These are phyloP conservation scores for Fusarium decemcellulare DNA, from an alignment of 2,329 filamentous ascomycete genomes.

Conservation along the genomic window DNA sequence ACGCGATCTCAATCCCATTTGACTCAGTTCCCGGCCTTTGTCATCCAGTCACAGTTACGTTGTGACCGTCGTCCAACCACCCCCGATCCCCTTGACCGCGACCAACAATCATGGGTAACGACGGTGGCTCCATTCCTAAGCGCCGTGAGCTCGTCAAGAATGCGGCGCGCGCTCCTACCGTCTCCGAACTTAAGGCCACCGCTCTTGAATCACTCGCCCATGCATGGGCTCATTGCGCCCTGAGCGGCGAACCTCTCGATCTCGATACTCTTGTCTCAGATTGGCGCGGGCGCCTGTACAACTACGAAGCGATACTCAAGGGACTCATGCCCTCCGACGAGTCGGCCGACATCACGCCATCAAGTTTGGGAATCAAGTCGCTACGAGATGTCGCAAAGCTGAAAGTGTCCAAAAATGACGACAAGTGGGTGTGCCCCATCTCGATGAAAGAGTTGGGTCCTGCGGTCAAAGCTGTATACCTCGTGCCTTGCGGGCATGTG, in stretches of 20 bases:
- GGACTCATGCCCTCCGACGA: constrained; percentile 72
- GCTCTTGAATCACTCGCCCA: constrained; percentile 88
- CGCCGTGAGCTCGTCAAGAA: constrained; percentile 97
- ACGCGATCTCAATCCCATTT: not conserved
- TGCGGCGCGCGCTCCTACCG: constrained; percentile 85
- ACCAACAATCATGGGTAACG: constrained; percentile 87
- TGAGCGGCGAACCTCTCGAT: constrained; percentile 84
- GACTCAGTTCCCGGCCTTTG: not conserved
- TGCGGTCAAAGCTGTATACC: constrained; percentile 83
- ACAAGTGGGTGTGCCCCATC: constrained; percentile 86
- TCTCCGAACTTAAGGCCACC: constrained; percentile 90
- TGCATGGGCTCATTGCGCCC: constrained; percentile 87
- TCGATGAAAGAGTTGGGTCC: constrained; percentile 90
- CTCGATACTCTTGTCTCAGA: constrained; percentile 85
- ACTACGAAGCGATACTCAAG: constrained; percentile 90
- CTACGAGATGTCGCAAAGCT: constrained; percentile 91
- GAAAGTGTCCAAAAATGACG: constrained; percentile 70
- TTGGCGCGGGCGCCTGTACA: constrained; percentile 87
- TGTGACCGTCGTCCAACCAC: not conserved
- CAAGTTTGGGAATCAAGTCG: constrained; percentile 76
- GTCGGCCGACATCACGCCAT: constrained; percentile 63
- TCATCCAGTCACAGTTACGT: not conserved
- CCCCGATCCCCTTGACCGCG: not conserved
- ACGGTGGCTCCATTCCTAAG: constrained; percentile 96
- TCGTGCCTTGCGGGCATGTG: constrained; percentile 95